Percentiles rank a stretch among this genome's conserved stretches.
phyloP scores from a whole-genome alignment of 2,329 filamentous ascomycete genomes.

The Karstenula rhodostoma region DNA sequence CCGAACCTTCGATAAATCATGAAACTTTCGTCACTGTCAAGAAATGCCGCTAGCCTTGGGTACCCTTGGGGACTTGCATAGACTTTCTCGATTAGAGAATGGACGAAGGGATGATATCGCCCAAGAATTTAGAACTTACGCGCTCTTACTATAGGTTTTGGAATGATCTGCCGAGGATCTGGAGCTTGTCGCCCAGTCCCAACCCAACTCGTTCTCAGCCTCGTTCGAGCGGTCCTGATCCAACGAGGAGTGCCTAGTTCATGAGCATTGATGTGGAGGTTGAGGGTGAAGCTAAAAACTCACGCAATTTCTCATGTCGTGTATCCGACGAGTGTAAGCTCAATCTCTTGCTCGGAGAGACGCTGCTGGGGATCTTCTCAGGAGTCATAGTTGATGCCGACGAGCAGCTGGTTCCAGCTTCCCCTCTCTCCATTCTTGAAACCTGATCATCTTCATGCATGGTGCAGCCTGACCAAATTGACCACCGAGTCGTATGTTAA shows the following conservation, averaged over 20 bases:
- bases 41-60: conserved; percentile 50
- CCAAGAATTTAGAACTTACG: neutral
- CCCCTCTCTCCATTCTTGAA: conserved; percentile 2
- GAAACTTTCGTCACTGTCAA: conserved; percentile 54
- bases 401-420: neutral
- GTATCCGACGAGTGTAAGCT: neutral
- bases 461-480: neutral
- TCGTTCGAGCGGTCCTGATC: neutral
- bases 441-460: neutral
- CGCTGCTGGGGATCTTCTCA: neutral
- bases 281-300: neutral
- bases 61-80: conserved; percentile 41
- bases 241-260: neutral
- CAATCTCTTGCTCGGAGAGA: neutral
- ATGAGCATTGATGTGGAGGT: neutral
- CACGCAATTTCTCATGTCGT: neutral
- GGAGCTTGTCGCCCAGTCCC: neutral
- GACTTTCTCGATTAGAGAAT: conserved; percentile 20
- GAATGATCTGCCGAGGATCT: neutral
- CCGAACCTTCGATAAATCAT: conserved; percentile 55
- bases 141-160: neutral
- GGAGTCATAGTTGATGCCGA: neutral
- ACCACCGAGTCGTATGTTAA: neutral
- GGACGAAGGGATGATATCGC: neutral
- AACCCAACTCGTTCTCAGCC: neutral